Base-by-base conservation (phyloP, 2,329 filamentous ascomycete species). In the Botrytis byssoidea region DNA sequence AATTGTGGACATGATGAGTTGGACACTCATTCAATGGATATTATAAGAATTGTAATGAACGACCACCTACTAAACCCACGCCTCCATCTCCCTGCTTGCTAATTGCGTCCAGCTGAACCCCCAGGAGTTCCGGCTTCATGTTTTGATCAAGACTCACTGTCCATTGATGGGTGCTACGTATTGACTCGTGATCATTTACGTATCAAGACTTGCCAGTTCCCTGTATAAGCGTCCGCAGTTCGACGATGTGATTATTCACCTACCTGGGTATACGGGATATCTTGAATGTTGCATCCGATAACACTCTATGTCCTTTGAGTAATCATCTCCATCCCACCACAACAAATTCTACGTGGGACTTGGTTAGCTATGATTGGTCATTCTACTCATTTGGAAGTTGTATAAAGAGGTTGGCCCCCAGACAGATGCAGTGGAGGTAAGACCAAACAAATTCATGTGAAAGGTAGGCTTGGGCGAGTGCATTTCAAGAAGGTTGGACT, bases 1-100 rank as follows among this genome's bases (percentile, higher is more conserved):
- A 67, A 67, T 67, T 67, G 64, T 67, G 64, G 64, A 37, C 32
- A 67, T 10, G 29, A 51, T 65, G 44, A 67, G 32, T 22, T 51
- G 44, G 44, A 32, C 42, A 65, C 10, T 2, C n/a, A 46, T 44
- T 46, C n/a, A 20, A 42, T 18, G 22, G n/a, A 61, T 40, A 16
- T 61, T 22, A 40, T 9, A 40, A 37, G 32, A n/a, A 55, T 29
- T 29, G 35, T 18, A 35, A n/a, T 18, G 14, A 14, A n/a, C 59
- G 60, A 12, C 14, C 25, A 29, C 37, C 37, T 64, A 29, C 37
- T 29, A 46, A 12, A 12, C 10, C 40, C 32, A 65, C 5, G 3
- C 18, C 20, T 46, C 3, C 46, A 14, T 46, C 40, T 20, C 12
- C 16, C 9, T 65, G 61, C n/a, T 29, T 46, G n/a, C 6, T 12